Base-by-base conservation (phyloP, 805 yeast genomes). In the Jamesozyma piceae region DNA sequence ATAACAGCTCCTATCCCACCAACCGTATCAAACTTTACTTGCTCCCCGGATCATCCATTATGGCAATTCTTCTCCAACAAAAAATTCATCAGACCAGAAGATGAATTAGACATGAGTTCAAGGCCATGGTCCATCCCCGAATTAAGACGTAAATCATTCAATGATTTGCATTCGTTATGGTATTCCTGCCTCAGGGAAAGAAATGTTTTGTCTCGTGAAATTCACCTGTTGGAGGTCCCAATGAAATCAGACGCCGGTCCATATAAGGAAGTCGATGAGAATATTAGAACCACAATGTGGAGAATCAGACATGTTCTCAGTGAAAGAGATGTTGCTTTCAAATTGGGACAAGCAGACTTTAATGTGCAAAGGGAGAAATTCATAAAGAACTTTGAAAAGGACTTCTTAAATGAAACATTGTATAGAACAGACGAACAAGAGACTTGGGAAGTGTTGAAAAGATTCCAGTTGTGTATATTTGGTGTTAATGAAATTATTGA, bases 101-200 rank as follows among this genome's bases (percentile, higher is more conserved):
- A 70, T 2, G 84, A 80, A 19, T 54, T 78, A 24, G 68, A 74
- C 39, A 58, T 62, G 24, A 65, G 68, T 9, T 80, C 92, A 14
- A 73, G 95, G 53, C 68, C 92, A 4, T 92, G 98, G 98, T 66
- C 82, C 5, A 71, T 88, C 42, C 82, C 87, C 3, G 97, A 90
- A 60, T 74, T 92, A 53, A 78, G 98, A 61, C 74, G 94, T 48
- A 92, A 92, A 63, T 77, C 86, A 15, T 92, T 88, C 57, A 92
- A 88, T 33, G 98, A 92, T 59, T 68, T 92, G 53, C 98, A 92
- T 63, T 75, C 78, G 30, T 69, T 92, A 54, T 92, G 98, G 97
- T 90, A 86, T 61, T 72, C 82, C 35, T 78, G 89, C 51, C 65
- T 90, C 50, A 83, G 77, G 58, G 95, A 92, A 63, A 70, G 95